Evolutionary conservation across 2,329 filamentous ascomycete species (phyloP).

Genomic region (Paracoccidioides lutzii): DNA sequence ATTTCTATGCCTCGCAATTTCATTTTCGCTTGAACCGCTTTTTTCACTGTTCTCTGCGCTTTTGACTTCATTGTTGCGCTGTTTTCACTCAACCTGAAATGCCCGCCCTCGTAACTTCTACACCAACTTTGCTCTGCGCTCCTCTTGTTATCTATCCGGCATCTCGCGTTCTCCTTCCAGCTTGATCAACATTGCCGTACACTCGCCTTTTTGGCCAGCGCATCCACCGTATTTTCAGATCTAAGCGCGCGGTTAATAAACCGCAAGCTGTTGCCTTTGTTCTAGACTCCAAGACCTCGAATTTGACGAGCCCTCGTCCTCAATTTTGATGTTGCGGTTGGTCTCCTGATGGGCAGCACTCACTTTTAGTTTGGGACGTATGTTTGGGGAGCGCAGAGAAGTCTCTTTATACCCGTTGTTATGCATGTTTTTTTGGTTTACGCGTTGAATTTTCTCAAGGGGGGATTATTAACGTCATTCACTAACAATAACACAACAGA

Average conservation of each 20-base stretch:
- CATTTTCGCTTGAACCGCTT: neutral
- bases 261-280: neutral
- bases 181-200: neutral
- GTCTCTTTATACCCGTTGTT: neutral
- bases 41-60: neutral
- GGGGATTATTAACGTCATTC: neutral
- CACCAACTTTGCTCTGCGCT: neutral
- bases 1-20: no score
- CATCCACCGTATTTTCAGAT: neutral
- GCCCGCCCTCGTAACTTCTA: neutral
- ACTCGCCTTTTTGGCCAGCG: neutral
- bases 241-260: neutral
- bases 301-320: neutral
- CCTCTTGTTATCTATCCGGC: neutral
- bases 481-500: constrained; percentile 11
- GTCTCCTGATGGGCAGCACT: neutral
- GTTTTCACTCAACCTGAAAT: neutral
- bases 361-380: neutral
- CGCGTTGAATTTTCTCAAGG: neutral
- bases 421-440: neutral
- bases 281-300: neutral
- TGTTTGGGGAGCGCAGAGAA: neutral
- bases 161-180: neutral
- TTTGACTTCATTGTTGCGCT: neutral
- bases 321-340: neutral